Evolutionary conservation across 345 rosid genomes (phyloP).

Genomic region (Ailanthus altissimus): DNA sequence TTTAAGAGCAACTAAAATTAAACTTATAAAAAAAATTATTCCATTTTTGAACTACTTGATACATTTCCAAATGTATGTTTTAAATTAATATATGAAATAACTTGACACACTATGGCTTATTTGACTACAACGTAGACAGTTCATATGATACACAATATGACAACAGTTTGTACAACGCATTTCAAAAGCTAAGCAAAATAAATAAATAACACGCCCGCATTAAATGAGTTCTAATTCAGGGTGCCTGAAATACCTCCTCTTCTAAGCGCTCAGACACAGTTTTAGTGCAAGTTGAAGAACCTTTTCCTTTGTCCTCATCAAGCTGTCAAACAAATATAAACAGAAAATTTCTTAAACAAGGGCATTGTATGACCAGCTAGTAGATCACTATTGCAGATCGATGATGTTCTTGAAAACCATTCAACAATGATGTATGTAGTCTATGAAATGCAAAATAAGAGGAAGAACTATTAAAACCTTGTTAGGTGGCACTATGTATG

Average conservation of each 20-base stretch:
- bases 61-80: background rate
- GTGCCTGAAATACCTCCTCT: conserved; percentile 66
- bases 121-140: background rate
- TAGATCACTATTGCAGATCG: conserved; percentile 20
- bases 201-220: background rate
- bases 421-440: background rate
- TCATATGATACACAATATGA: background rate
- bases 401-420: background rate
- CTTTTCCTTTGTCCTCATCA: conserved; percentile 71
- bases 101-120: background rate
- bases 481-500: conserved; percentile 80
- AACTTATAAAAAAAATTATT: background rate
- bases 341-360: background rate
- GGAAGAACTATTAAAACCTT: conserved; percentile 53
- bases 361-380: conserved; percentile 9
- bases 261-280: conserved; percentile 71
- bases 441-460: background rate
- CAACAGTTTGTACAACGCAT: background rate
- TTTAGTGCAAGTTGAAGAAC: conserved; percentile 55
- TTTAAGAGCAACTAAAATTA: background rate
- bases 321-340: conserved; percentile 41
- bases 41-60: background rate
- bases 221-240: background rate
- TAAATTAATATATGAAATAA: background rate
- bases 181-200: background rate